Evolutionary conservation across 495 filamentous ascomycete species (phyloP).

Genomic region (Wilcoxina mikolae): DNA sequence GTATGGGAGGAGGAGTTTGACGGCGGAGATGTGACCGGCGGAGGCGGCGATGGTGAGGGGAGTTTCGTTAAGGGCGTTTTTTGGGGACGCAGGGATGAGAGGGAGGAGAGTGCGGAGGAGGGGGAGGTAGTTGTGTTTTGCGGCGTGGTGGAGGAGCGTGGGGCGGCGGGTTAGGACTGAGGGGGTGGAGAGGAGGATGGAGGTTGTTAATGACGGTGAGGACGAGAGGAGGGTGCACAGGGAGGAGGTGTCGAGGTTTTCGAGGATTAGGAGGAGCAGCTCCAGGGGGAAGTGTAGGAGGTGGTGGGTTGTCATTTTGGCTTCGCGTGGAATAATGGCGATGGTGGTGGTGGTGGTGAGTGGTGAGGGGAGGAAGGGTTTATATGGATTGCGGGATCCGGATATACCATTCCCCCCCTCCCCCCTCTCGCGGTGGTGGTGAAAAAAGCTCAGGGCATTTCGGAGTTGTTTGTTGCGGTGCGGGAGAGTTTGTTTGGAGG

Average conservation of each 20-base stretch:
- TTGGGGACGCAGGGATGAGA: not conserved
- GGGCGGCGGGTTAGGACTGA: not conserved
- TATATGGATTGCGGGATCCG: too few relatives aligned
- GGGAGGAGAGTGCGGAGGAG: not conserved
- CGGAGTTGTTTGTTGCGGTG: too few relatives aligned
- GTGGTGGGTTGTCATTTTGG: not conserved
- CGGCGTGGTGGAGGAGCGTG: conserved; percentile 2
- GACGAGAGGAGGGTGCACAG: not conserved
- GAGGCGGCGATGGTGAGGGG: not conserved
- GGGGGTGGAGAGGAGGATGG: not conserved
- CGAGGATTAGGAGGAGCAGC: not conserved
- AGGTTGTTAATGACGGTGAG: not conserved
- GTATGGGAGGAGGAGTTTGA: not conserved
- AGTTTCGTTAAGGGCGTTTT: not conserved
- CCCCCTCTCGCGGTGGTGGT: too few relatives aligned
- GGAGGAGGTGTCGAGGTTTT: not conserved
- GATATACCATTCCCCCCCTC: too few relatives aligned
- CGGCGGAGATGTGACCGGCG: not conserved
- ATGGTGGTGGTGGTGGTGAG: too few relatives aligned
- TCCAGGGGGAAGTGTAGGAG: conserved; percentile 1
- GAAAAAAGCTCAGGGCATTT: too few relatives aligned
- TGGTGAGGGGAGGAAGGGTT: too few relatives aligned
- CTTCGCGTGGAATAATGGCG: too few relatives aligned
- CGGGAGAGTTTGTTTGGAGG: too few relatives aligned
- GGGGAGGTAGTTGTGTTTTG: not conserved